Conservation (phyloP, 495 filamentous ascomycete genomes). For the Penicillium silybi region DNA sequence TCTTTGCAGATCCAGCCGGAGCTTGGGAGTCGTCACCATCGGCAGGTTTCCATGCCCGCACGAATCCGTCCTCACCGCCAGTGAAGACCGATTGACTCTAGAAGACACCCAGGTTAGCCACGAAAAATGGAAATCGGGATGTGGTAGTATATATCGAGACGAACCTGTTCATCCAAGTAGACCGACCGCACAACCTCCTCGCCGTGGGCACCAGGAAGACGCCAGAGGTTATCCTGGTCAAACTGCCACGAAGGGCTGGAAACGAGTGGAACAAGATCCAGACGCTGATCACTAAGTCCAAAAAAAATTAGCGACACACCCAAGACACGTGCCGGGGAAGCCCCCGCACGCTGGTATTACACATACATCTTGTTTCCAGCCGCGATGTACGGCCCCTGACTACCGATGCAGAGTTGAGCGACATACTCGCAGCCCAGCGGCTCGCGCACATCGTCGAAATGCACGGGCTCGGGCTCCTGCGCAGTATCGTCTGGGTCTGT, state of each 20-base stretch:
- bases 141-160: slow-evolving; percentile 6
- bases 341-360: not conserved
- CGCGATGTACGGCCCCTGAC: slow-evolving; percentile 41
- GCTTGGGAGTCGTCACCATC: slow-evolving; percentile 15
- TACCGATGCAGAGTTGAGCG: slow-evolving; percentile 62
- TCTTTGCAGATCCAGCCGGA: slow-evolving; percentile 20
- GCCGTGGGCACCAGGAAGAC: slow-evolving; percentile 72
- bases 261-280: slow-evolving; percentile 64
- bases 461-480: slow-evolving; percentile 45
- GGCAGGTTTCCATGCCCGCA: slow-evolving; percentile 45
- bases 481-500: slow-evolving; percentile 55
- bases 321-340: not conserved
- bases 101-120: not conserved
- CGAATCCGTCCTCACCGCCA: slow-evolving; percentile 71
- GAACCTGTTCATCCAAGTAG: slow-evolving; percentile 64
- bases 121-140: not conserved
- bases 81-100: slow-evolving; percentile 69
- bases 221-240: slow-evolving; percentile 56
- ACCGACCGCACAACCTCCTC: slow-evolving; percentile 81
- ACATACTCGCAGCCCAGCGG: slow-evolving; percentile 77
- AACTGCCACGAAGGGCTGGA: slow-evolving; percentile 57
- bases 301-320: not conserved
- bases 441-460: slow-evolving; percentile 74
- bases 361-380: slow-evolving; percentile 44
- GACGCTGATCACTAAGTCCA: slow-evolving; percentile 51